These are phyloP conservation scores for Withania somnifera DNA, from an alignment of 305 asterid species.

Conservation along the genomic window DNA sequence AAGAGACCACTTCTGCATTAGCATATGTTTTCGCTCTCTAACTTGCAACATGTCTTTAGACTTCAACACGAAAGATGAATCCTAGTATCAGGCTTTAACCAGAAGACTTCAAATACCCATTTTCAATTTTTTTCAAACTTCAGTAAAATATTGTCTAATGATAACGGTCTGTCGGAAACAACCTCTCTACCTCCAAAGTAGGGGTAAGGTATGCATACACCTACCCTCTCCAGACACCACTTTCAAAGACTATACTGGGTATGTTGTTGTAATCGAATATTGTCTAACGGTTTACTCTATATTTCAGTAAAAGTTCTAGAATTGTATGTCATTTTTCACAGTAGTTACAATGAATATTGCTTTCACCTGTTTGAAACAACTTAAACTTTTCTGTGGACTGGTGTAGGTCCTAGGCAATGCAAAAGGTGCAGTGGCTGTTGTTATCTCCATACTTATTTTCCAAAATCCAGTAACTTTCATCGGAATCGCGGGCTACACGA, in stretches of 20 bases:
- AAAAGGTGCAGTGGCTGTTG: constrained; percentile 94
- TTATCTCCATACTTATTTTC: constrained; percentile 75
- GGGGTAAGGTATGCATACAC: too few species aligned
- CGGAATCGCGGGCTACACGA: constrained; percentile 80
- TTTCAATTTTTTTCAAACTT: too few species aligned
- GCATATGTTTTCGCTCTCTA: not conserved
- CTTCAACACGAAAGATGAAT: not conserved
- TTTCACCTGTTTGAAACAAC: not conserved
- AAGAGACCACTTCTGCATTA: not conserved
- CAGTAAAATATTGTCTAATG: too few species aligned
- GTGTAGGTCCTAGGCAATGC: constrained; percentile 86
- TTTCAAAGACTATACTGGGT: too few species aligned
- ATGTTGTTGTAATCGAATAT: too few species aligned
- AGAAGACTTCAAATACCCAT: not conserved
- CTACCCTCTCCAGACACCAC: too few species aligned
- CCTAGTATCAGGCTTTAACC: not conserved
- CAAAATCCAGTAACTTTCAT: constrained; percentile 71
- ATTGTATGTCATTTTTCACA: not conserved
- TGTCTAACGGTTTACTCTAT: not conserved
- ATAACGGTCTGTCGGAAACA: too few species aligned
- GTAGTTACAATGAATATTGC: not conserved
- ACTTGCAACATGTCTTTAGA: not conserved
- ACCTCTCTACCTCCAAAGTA: too few species aligned
- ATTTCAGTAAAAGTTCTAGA: not conserved
- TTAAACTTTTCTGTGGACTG: not conserved